phyloP scores from a whole-genome alignment of 306 rosid species.

The Fragaria nilgerrensis region DNA sequence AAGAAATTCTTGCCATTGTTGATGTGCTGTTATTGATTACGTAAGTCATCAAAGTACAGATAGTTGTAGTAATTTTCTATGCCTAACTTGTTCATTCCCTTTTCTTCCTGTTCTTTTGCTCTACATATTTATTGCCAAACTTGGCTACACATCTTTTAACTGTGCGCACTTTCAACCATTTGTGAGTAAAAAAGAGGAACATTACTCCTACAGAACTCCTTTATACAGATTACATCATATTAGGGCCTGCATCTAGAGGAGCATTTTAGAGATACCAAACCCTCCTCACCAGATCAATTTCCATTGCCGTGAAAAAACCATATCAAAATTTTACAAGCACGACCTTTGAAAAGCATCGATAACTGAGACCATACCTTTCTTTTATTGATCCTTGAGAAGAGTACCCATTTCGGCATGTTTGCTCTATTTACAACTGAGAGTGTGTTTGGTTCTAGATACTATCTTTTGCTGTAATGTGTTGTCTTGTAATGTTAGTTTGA shows the following conservation, averaged over 20 bases:
- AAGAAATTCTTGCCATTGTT: constrained; percentile 8
- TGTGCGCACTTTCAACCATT: not conserved
- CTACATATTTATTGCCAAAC: not conserved
- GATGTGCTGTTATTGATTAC: not conserved
- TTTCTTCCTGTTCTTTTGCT: not conserved
- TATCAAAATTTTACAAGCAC: not conserved
- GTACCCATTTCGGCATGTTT: not conserved
- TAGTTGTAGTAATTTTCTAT: constrained; percentile 1
- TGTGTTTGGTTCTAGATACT: constrained; percentile 10
- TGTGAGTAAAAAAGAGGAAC: not conserved
- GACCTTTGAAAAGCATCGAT: not conserved
- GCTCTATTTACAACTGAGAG: not conserved
- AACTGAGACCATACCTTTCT: not conserved
- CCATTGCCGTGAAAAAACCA: not conserved
- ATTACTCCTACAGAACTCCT: constrained; percentile 7
- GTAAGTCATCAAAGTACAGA: constrained; percentile 1
- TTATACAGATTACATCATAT: not conserved
- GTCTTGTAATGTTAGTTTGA: not conserved
- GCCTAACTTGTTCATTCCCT: not conserved
- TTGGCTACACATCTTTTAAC: constrained; percentile 1
- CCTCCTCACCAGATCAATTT: not conserved
- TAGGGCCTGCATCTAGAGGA: not conserved
- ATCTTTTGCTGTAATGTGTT: not conserved
- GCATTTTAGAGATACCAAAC: not conserved
- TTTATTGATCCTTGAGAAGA: not conserved